A percentile compares a stretch with the other conserved stretches of the same genome.
Evolutionary conservation across 306 rosid species (phyloP).

Genomic region (Cucurbita ficifolia): DNA sequence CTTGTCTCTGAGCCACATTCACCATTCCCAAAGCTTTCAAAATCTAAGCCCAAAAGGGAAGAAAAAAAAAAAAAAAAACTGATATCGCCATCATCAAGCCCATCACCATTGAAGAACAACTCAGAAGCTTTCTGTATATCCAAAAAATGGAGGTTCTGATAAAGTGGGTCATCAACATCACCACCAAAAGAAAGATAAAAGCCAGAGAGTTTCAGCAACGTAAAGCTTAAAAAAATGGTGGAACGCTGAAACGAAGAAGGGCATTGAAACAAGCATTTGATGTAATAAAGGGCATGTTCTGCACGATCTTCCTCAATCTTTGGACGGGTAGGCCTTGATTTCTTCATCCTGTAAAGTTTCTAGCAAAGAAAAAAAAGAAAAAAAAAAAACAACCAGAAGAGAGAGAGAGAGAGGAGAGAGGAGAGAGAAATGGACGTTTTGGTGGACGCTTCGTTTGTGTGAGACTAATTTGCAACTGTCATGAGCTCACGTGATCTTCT

Average conservation of each 20-base stretch:
- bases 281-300: constrained; percentile 2
- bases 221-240: neutral
- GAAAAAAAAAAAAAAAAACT: neutral
- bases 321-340: neutral
- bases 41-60: neutral
- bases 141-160: neutral
- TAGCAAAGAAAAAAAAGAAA: neutral
- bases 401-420: neutral
- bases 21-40: neutral
- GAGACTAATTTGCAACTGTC: neutral
- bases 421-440: neutral
- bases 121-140: neutral
- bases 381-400: no score
- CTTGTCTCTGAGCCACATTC: neutral
- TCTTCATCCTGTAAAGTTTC: neutral
- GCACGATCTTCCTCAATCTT: neutral
- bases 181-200: neutral
- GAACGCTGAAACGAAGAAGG: neutral
- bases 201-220: neutral
- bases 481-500: constrained; percentile 6
- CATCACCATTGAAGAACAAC: neutral
- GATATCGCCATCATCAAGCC: neutral
- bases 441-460: constrained; percentile 4
- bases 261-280: neutral
- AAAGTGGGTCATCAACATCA: neutral